Base-by-base conservation (phyloP, 2,329 filamentous ascomycete genomes). In the Scedosporium aurantiacum region DNA sequence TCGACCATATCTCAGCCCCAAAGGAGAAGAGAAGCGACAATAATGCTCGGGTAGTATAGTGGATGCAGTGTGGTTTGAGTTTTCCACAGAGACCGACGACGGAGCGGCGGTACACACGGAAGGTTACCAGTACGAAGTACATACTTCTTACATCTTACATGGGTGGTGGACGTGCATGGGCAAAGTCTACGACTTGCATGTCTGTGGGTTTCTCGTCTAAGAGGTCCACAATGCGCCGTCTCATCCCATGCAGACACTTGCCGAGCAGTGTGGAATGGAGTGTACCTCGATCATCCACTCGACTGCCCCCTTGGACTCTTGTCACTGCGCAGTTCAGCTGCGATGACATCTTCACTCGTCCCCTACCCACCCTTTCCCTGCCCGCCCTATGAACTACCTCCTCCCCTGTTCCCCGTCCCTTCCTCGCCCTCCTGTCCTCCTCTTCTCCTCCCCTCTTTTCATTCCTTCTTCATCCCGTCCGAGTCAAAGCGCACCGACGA, bases 221-320 rank as follows among this genome's bases (percentile, higher is more conserved):
- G 50, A 54, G 50, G 23, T 54, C 50, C 50, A 54, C 50, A 54
- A 54, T 54, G 50, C 50, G 50, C 50, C 50, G 50, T 21, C 50
- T 54, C 50, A 54, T 37, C 50, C 12, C 23, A 23, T 21, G 50
- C 50, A 54, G 32, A 10, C 50, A 14, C 21, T 18, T 47, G 18
- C 14, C 16, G 43, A 47, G 43, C 18, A 47, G 18, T 18, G 18
- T 18, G 18, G 18, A 23, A 23, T 14, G 50, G 18, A 10, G 2
- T 27, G 50, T 54, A 54, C 50, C 12, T 25, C 23, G 12, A 25
- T 23, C 12, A 7, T 28, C 50, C 50, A 25, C 50, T 5, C 2
- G 2, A 47, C 7, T 18, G 43, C 21, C 43, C 43, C n/a, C 16
- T 47, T 23, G 18, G 8, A 28, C 12, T 16, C 10, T 3, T 54